phyloP scores from a whole-genome alignment of 805 yeast genomes.

The Peterozyma xylosa region DNA sequence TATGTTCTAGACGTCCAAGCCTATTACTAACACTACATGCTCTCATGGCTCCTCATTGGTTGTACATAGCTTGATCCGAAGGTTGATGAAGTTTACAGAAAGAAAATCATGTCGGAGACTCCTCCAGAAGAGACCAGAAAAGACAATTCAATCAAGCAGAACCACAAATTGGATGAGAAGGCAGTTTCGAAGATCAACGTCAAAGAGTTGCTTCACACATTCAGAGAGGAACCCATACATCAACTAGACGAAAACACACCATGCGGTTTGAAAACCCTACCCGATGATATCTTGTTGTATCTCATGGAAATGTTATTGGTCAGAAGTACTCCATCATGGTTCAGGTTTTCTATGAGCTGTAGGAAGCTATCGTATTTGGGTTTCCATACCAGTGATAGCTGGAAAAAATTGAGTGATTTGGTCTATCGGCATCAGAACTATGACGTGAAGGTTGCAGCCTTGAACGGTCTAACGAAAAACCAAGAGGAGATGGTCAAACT shows the following conservation, averaged over 20 bases:
- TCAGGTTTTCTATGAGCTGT: constrained; percentile 53
- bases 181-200: constrained; percentile 33
- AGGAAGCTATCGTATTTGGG: constrained; percentile 48
- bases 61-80: constrained; percentile 21
- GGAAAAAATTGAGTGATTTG: constrained; percentile 41
- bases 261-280: constrained; percentile 35
- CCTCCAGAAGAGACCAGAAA: constrained; percentile 14
- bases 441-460: constrained; percentile 30
- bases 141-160: constrained; percentile 3
- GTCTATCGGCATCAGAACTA: constrained; percentile 51
- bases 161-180: constrained; percentile 21
- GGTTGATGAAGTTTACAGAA: constrained; percentile 66
- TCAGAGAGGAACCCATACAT: constrained; percentile 18
- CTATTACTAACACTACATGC: constrained; percentile 3
- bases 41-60: neutral
- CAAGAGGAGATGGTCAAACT: constrained; percentile 26
- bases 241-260: constrained; percentile 26
- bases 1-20: no score
- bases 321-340: constrained; percentile 56
- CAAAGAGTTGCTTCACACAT: constrained; percentile 28
- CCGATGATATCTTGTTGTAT: constrained; percentile 50
- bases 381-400: constrained; percentile 40
- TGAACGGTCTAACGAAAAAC: constrained; percentile 27
- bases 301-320: constrained; percentile 41
- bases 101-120: constrained; percentile 28